Evolutionary conservation across 352 stramenopile genomes (phyloP), one percentile per base, ranked within the genome.

Genomic region (Globisporangium barbulae): DNA sequence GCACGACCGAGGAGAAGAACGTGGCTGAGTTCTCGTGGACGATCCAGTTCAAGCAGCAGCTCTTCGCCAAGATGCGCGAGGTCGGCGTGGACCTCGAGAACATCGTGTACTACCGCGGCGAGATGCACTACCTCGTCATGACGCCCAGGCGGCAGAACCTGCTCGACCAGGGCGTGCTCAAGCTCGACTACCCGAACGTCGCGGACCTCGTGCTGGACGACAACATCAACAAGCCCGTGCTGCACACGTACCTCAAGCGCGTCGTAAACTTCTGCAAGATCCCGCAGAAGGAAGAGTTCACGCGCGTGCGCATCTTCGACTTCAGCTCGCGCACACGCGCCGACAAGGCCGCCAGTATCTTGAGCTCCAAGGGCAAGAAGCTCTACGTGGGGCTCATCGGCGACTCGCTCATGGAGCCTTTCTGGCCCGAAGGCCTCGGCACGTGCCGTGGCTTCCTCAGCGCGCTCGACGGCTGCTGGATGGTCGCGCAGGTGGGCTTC

Each of bases 61-160:
- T 91, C 72, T 93, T 93, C 62, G 83, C 77, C 13, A 83, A 89
- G 71, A 85, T 93, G 75, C 77, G 78, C 44, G 81, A 81, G 15
- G 75, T 84, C 21, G 83, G 80, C 42, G 75, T 95, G 25, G 82
- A 93, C 63, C 64, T 93, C 13, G 86, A 95, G 71, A 93, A 93
- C 59, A 80, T 93, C 44, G 86, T 93, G 68, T 95, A 95, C 73
- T 92, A 93, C 69, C 81, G 83, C 25, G 86, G 85, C 41, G 83
- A 91, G 61, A 90, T 91, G 74, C 86, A 95, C 69, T 95, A 95
- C 70, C 67, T 95, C 35, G 86, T 95, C 9, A 92, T 92, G 81
- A 93, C 86, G 6, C 81, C 85, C 15, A 91, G 88, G 73, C 79
- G 78, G 6, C 76, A 82, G 60, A 93, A 90, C 69, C 64, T 93